phyloP scores from a whole-genome alignment of 2,329 filamentous ascomycete genomes.

The Diaporthe amygdali region DNA sequence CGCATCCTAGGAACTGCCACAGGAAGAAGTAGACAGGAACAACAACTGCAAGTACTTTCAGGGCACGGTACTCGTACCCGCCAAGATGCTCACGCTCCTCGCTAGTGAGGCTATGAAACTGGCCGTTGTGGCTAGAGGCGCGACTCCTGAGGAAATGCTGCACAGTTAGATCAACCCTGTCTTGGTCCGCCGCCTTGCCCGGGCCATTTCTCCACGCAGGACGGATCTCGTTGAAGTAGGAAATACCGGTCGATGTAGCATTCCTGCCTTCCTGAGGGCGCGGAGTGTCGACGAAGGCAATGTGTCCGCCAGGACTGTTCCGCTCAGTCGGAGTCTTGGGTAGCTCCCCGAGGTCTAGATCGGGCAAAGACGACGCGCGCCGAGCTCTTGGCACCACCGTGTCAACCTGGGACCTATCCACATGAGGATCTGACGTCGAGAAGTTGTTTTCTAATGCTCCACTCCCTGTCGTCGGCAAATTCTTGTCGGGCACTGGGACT shows the following conservation, averaged over 20 bases:
- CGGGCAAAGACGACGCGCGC: constrained; percentile 11
- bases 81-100: constrained; percentile 55
- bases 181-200: not conserved
- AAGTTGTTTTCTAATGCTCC: not conserved
- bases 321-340: not conserved
- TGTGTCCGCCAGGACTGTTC: not conserved
- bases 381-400: not conserved
- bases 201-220: not conserved
- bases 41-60: constrained; percentile 52
- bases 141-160: constrained; percentile 35
- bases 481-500: not conserved
- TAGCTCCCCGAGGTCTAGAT: not conserved
- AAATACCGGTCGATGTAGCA: not conserved
- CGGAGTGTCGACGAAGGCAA: not conserved
- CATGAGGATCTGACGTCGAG: not conserved
- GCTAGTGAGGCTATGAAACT: constrained; percentile 52
- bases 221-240: not conserved
- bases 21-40: constrained; percentile 55
- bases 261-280: constrained; percentile 11
- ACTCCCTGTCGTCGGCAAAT: constrained; percentile 1
- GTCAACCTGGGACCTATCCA: not conserved
- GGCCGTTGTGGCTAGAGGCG: constrained; percentile 48
- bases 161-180: constrained; percentile 31
- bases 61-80: constrained; percentile 57
- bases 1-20: constrained; percentile 45